Evolutionary conservation across 805 yeast species (phyloP).

Genomic region (Priceomyces fermenticarens): DNA sequence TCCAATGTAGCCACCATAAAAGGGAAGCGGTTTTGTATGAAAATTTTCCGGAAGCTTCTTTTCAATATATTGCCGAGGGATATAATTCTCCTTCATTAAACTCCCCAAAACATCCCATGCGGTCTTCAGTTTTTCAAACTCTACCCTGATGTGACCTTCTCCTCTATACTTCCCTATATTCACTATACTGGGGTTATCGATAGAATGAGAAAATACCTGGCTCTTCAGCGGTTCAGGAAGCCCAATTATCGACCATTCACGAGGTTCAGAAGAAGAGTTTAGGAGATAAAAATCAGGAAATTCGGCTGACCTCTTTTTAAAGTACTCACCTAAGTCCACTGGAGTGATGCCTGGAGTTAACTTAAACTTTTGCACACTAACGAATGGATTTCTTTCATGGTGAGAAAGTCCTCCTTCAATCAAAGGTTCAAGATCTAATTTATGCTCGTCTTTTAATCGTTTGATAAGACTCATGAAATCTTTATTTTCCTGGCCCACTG

Average conservation of each 20-base stretch:
- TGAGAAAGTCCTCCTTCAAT: constrained; percentile 6
- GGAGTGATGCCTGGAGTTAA: constrained; percentile 23
- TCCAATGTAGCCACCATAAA: constrained; percentile 91
- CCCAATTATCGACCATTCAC: constrained; percentile 86
- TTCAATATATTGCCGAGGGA: constrained; percentile 27
- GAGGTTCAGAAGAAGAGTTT: constrained; percentile 81
- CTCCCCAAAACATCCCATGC: constrained; percentile 54
- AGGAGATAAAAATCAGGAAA: constrained; percentile 54
- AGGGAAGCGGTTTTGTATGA: constrained; percentile 52
- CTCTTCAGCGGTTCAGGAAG: constrained; percentile 48
- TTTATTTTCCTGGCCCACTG: constrained; percentile 1
- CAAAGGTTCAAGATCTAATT: constrained; percentile 20
- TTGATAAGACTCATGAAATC: constrained; percentile 3
- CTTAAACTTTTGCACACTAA: constrained; percentile 10
- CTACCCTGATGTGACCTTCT: constrained; percentile 4
- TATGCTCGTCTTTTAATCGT: constrained; percentile 12
- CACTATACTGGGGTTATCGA: constrained; percentile 34
- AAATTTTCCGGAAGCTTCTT: constrained; percentile 10
- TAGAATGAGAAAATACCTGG: constrained; percentile 59
- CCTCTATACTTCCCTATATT: constrained; percentile 25
- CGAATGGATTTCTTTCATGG: constrained; percentile 7
- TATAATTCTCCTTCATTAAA: constrained; percentile 40
- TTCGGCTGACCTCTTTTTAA: constrained; percentile 23
- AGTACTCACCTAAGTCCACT: constrained; percentile 51
- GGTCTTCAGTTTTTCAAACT: constrained; percentile 14